These are phyloP conservation scores for Trichoderma orchidacearum DNA, from an alignment of 495 filamentous ascomycete genomes.

Conservation along the genomic window DNA sequence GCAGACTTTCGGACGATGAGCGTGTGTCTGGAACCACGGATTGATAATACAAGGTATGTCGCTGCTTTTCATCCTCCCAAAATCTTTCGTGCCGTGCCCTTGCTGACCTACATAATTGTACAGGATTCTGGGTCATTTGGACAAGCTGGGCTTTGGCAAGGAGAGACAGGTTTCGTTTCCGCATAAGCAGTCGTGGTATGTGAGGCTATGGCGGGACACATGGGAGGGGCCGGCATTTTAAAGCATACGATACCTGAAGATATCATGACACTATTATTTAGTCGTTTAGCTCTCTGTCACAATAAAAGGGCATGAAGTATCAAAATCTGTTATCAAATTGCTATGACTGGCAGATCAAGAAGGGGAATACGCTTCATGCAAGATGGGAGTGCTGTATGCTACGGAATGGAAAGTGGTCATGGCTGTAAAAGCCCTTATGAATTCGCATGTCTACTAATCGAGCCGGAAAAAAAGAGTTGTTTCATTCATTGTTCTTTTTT, in stretches of 20 bases:
- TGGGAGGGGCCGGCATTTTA: slow-evolving; percentile 72
- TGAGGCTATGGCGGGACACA: slow-evolving; percentile 66
- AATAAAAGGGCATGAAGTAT: too few species aligned
- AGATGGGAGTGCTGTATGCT: too few species aligned
- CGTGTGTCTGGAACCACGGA: slow-evolving; percentile 74
- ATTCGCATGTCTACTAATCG: not conserved
- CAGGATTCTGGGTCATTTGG: slow-evolving; percentile 69
- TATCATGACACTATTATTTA: too few species aligned
- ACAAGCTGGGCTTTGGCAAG: slow-evolving; percentile 69
- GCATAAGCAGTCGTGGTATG: slow-evolving; percentile 83
- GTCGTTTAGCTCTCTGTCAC: too few species aligned
- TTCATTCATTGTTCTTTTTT: not conserved
- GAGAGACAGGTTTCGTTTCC: slow-evolving; percentile 80
- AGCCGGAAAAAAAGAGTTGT: not conserved
- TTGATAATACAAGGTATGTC: slow-evolving; percentile 74
- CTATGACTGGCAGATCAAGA: too few species aligned
- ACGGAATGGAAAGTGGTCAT: too few species aligned
- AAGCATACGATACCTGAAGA: not conserved
- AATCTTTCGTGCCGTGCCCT: not conserved
- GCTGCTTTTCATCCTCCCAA: slow-evolving; percentile 12
- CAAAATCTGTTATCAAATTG: too few species aligned
- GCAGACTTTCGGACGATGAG: slow-evolving; percentile 70
- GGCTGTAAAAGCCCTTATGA: too few species aligned
- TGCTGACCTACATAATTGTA: slow-evolving; percentile 6
- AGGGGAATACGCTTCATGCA: too few species aligned